Percentiles rank a stretch among this genome's conserved stretches.
Evolutionary conservation across 148 eudicot genomes (phyloP).

Genomic region (Silene uniflora): DNA sequence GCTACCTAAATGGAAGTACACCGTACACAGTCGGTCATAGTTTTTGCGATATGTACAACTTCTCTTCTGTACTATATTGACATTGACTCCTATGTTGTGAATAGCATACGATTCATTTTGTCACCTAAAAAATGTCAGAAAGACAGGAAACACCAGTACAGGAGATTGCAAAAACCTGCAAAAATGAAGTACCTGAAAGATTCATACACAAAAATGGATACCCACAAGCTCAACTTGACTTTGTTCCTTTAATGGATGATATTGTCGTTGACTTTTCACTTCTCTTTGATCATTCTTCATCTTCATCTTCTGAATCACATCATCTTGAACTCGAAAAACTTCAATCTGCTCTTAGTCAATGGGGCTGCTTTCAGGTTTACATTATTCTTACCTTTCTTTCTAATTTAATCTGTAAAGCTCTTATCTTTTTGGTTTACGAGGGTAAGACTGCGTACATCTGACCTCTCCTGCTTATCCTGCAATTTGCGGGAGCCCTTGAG

Average conservation of each 20-base stretch:
- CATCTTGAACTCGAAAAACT: conserved; percentile 22
- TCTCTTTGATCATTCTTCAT: conserved; percentile 14
- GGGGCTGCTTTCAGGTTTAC: conserved; percentile 43
- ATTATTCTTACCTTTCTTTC: background rate
- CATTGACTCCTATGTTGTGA: no score
- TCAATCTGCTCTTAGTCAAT: conserved; percentile 26
- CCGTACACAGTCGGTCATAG: no score
- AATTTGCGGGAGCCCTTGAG: no score
- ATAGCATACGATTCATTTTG: no score
- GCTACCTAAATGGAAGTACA: no score
- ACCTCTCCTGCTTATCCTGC: no score
- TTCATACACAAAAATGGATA: conserved; percentile 24
- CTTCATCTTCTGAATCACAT: conserved; percentile 4
- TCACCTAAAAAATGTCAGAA: background rate
- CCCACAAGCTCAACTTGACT: conserved; percentile 12
- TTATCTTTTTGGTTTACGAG: no score
- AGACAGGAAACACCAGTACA: conserved; percentile 27
- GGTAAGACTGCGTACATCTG: no score
- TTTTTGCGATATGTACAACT: no score
- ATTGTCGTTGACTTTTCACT: conserved; percentile 28
- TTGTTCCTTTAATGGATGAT: conserved; percentile 28
- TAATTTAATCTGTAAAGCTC: no score
- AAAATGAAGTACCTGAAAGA: conserved; percentile 28
- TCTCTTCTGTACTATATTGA: no score
- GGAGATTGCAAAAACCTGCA: conserved; percentile 27